Evolutionary conservation across 305 asterid genomes (phyloP).

Genomic region (Rubia tinctorum): DNA sequence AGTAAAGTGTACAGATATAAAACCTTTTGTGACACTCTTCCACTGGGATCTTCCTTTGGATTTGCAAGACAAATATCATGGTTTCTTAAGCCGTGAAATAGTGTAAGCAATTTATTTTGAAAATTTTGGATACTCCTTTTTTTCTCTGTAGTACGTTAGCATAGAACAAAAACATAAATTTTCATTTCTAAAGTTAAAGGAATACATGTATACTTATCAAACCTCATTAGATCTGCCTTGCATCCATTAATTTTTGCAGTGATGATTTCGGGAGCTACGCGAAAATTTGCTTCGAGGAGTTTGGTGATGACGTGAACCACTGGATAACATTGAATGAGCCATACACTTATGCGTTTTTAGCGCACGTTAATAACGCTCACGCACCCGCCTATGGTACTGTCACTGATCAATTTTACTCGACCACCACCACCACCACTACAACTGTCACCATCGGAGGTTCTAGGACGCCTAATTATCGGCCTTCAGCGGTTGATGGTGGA

Average conservation of each 20-base stretch:
- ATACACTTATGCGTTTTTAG: not conserved
- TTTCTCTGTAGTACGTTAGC: no score
- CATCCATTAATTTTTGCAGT: not conserved
- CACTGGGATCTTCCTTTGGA: conserved; percentile 4
- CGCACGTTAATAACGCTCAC: not conserved
- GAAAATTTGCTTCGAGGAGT: not conserved
- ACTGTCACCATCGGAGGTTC: not conserved
- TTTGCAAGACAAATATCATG: conserved; percentile 2
- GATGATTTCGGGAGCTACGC: not conserved
- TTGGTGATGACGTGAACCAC: not conserved
- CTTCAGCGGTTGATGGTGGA: not conserved
- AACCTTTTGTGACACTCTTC: conserved; percentile 8
- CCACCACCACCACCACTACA: not conserved
- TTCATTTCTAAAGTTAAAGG: not conserved
- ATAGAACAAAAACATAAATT: no score
- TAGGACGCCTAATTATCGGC: not conserved
- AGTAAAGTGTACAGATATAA: not conserved
- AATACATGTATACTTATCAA: no score
- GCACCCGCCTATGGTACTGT: not conserved
- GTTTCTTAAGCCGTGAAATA: not conserved
- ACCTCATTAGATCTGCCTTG: no score
- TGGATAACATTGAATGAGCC: conserved; percentile 2
- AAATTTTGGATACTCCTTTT: no score
- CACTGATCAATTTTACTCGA: not conserved
- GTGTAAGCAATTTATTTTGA: not conserved